These are phyloP conservation scores for Claviceps capensis DNA, from an alignment of 2,329 filamentous ascomycete genomes.

Conservation along the genomic window DNA sequence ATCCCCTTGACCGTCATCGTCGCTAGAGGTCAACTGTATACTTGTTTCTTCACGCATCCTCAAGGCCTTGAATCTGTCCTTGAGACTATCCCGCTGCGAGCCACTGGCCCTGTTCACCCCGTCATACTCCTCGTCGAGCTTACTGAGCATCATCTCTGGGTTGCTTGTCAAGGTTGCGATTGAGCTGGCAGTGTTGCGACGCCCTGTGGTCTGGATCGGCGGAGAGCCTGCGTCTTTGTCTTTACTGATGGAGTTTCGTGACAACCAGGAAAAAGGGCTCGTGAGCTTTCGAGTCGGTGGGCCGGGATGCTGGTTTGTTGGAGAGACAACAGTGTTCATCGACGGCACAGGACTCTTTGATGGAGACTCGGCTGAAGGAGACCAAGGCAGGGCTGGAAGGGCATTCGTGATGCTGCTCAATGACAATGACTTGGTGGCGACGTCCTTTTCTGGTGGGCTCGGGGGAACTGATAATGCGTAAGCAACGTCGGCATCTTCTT, in stretches of 20 bases:
- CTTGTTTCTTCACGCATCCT: conserved; percentile 61
- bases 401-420: conserved; percentile 59
- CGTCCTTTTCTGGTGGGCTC: conserved; percentile 22
- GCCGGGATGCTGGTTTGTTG: conserved; percentile 15
- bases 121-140: conserved; percentile 59
- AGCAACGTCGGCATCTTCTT: conserved; percentile 7
- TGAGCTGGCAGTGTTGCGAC: conserved; percentile 66
- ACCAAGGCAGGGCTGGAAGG: conserved; percentile 62
- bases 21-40: conserved; percentile 36
- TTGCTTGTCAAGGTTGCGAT: conserved; percentile 68
- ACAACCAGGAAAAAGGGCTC: conserved; percentile 78
- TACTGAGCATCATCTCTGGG: conserved; percentile 63
- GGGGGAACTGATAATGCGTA: conserved; percentile 14
- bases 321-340: conserved; percentile 17
- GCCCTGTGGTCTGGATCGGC: conserved; percentile 31
- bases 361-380: conserved; percentile 38
- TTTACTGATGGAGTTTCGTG: conserved; percentile 49
- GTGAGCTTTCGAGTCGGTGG: conserved; percentile 58
- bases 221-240: conserved; percentile 43
- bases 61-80: conserved; percentile 66
- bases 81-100: conserved; percentile 47
- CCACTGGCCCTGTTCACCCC: conserved; percentile 29
- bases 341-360: conserved; percentile 30
- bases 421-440: conserved; percentile 42
- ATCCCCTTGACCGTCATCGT: conserved; percentile 33